Evolutionary conservation across 495 filamentous ascomycete species (phyloP).

Genomic region (Penicillium ucsense): DNA sequence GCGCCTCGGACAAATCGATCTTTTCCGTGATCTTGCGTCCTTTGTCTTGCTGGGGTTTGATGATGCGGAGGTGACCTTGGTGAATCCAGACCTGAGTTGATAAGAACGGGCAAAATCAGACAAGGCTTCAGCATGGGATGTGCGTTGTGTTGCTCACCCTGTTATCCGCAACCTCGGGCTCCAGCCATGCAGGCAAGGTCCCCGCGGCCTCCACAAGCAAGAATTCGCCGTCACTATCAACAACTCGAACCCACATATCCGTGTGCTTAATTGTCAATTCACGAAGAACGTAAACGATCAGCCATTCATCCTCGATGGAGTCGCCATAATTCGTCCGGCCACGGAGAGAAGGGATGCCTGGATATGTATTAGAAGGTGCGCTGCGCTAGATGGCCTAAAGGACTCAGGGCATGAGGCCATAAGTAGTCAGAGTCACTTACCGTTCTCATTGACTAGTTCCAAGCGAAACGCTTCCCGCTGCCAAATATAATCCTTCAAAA

Average conservation of each 20-base stretch:
- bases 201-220: conserved; percentile 90
- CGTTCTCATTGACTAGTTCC: conserved; percentile 49
- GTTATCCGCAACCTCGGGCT: conserved; percentile 80
- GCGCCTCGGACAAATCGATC: conserved; percentile 51
- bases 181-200: conserved; percentile 79
- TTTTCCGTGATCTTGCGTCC: conserved; percentile 31
- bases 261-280: conserved; percentile 65
- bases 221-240: conserved; percentile 89
- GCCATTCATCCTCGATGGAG: conserved; percentile 94
- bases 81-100: conserved; percentile 60
- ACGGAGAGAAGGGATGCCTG: conserved; percentile 42
- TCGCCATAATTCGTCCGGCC: conserved; percentile 82
- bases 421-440: conserved; percentile 16
- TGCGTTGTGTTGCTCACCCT: conserved; percentile 38
- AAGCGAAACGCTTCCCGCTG: conserved; percentile 72
- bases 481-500: conserved; percentile 86
- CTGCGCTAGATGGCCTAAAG: no score
- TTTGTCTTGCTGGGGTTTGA: conserved; percentile 45
- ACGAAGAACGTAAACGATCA: conserved; percentile 84
- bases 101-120: neutral
- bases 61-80: conserved; percentile 59
- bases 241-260: conserved; percentile 71
- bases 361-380: neutral
- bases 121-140: no score
- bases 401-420: no score